phyloP scores from a whole-genome alignment of 176 grass and related monocot genomes.

The Raddia guianensis region DNA sequence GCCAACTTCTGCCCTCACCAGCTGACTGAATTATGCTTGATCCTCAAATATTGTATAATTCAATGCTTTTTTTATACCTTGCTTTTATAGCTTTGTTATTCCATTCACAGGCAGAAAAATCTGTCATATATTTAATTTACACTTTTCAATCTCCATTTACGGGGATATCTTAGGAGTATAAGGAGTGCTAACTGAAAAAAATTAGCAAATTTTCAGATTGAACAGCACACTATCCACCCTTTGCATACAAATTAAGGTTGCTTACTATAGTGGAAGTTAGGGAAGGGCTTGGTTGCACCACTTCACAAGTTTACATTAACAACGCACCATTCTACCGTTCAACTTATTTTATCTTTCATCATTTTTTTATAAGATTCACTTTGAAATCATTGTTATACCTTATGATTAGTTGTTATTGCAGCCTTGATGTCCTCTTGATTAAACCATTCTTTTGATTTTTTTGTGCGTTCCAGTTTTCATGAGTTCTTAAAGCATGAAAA shows the following conservation, averaged over 20 bases:
- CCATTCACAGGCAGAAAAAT: not conserved
- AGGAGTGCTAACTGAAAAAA: not conserved
- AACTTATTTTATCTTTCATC: not conserved
- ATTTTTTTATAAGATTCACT: slow-evolving; percentile 4
- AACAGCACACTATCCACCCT: not conserved
- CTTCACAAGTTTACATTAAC: slow-evolving; percentile 2
- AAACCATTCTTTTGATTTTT: slow-evolving; percentile 31
- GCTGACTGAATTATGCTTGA: too few species aligned
- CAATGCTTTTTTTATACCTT: slow-evolving; percentile 8
- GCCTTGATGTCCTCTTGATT: slow-evolving; percentile 30
- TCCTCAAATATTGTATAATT: slow-evolving; percentile 6
- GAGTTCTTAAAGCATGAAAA: slow-evolving; percentile 92
- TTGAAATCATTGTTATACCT: slow-evolving; percentile 19
- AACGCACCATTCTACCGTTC: not conserved
- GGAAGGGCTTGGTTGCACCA: slow-evolving; percentile 13
- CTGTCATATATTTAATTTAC: slow-evolving; percentile 3
- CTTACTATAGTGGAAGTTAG: slow-evolving; percentile 9
- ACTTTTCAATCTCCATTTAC: slow-evolving; percentile 7
- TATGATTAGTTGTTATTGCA: slow-evolving; percentile 10
- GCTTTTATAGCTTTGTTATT: not conserved
- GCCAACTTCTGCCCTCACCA: too few species aligned
- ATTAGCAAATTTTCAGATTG: not conserved
- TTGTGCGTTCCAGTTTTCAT: slow-evolving; percentile 70
- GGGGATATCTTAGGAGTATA: not conserved
- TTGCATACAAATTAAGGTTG: slow-evolving; percentile 11